Conservation (phyloP, 2,329 filamentous ascomycete species). For the Chalaropsis ovoidea region DNA sequence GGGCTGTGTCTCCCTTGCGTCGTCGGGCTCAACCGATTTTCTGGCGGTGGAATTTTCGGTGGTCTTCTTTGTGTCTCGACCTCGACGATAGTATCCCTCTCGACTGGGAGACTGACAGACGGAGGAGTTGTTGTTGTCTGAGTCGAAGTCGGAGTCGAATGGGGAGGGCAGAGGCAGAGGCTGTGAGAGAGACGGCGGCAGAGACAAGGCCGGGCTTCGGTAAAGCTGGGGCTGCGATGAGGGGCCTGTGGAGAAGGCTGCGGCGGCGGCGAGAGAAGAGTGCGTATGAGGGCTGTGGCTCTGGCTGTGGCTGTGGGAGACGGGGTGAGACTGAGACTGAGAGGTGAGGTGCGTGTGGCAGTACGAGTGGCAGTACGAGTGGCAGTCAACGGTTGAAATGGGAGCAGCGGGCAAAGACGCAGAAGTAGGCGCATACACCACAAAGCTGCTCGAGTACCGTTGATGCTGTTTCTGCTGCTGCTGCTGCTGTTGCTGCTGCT, state of each 20-base stretch:
- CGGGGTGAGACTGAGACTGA: background rate
- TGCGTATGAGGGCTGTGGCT: background rate
- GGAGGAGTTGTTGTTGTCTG: constrained; percentile 1
- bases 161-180: background rate
- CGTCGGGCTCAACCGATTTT: background rate
- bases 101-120: constrained; percentile 10
- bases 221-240: background rate
- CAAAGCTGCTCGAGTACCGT: constrained; percentile 4
- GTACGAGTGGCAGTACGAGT: constrained; percentile 1
- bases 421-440: background rate
- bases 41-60: background rate
- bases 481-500: background rate
- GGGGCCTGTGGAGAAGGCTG: background rate
- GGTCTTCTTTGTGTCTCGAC: constrained; percentile 3
- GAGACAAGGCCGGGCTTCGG: constrained; percentile 3
- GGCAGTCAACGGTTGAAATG: constrained; percentile 8
- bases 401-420: background rate
- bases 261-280: background rate
- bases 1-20: constrained; percentile 6
- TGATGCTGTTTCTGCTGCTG: background rate
- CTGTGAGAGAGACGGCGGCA: background rate
- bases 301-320: background rate
- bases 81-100: background rate
- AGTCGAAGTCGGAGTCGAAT: background rate
- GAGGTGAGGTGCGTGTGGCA: background rate